Evolutionary conservation across 2,329 filamentous ascomycete species (phyloP).

Genomic region (Reticulascus tulasneorum): DNA sequence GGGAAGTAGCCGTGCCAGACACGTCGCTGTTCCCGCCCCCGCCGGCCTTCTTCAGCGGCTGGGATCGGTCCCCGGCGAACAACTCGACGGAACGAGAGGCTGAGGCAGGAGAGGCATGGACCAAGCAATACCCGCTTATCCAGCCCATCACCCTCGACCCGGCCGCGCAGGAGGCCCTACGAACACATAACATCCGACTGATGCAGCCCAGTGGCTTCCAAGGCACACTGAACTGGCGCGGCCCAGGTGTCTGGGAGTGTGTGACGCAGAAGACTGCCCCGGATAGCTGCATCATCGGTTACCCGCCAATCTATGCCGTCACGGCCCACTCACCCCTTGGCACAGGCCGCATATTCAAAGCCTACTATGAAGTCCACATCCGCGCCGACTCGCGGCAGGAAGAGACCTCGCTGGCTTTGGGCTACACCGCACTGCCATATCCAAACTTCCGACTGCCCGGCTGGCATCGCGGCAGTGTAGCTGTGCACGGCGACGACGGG

Average conservation of each 20-base stretch:
- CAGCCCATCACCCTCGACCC: slow-evolving; percentile 46
- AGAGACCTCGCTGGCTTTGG: slow-evolving; percentile 57
- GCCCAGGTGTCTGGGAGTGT: slow-evolving; percentile 49
- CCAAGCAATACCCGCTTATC: slow-evolving; percentile 54
- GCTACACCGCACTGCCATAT: slow-evolving; percentile 70
- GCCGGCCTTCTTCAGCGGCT: slow-evolving; percentile 60
- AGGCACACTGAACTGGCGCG: slow-evolving; percentile 40
- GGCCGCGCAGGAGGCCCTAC: slow-evolving; percentile 42
- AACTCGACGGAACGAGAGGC: slow-evolving; percentile 66
- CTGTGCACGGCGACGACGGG: slow-evolving; percentile 77
- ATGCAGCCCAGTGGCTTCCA: slow-evolving; percentile 45
- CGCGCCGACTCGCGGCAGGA: slow-evolving; percentile 31
- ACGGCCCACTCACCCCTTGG: slow-evolving; percentile 53
- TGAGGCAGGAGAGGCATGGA: slow-evolving; percentile 64
- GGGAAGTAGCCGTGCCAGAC: slow-evolving; percentile 68
- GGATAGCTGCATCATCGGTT: slow-evolving; percentile 63
- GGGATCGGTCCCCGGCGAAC: slow-evolving; percentile 61
- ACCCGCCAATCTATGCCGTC: slow-evolving; percentile 65
- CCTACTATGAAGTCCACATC: slow-evolving; percentile 71
- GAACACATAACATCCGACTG: slow-evolving; percentile 49
- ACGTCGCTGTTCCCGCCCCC: slow-evolving; percentile 70
- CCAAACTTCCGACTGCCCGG: slow-evolving; percentile 74
- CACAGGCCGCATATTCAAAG: slow-evolving; percentile 39
- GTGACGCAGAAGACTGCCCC: slow-evolving; percentile 37
- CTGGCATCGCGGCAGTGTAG: slow-evolving; percentile 73